Base-by-base conservation (phyloP, 352 stramenopile genomes). In the Pythium sukuiense region DNA sequence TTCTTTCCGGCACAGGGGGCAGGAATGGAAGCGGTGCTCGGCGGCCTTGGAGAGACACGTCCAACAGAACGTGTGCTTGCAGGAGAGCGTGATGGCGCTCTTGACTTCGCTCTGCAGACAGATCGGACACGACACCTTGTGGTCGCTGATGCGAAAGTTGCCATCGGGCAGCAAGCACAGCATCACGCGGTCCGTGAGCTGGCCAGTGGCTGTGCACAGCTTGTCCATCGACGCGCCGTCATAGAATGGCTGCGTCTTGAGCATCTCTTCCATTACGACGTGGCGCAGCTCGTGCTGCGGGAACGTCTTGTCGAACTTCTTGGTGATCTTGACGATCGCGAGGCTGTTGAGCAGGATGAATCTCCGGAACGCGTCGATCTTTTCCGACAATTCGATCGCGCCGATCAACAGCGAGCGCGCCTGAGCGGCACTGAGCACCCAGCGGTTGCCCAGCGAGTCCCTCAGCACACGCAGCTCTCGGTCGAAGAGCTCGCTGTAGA, bases 301-400 rank as follows among this genome's bases (percentile, higher is more conserved):
- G 2, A 73, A 68, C 0, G 70, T 41, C 56, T 93, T 93, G 72
- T 89, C 85, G 52, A 90, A 89, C 65, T 93, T 93, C 71, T 93
- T 93, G 63, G 80, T 72, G 67, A 91, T 91, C 64, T 93, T 93
- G 59, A 92, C 81, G 29, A 93, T 75, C 33, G 85, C 85, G 32
- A 93, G 71, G 35, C 76, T 87, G 65, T 93, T 93, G 59, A 93
- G 76, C 53, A 93, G 71, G 54, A 92, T 80, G 63, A 87, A 93
- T 60, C 85, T 79, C 20, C 85, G 83, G 52, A 93, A 88, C 9
- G 83, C 80, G 53, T 93, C 85, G 53, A 93, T 73, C 26, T 79
- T 67, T 43, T 83, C 64, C 26, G 81, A 89, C 30, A 91, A 67
- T 52, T 90, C 76, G 35, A 93, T 72, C 6, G 73, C 81, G 7